Base-by-base conservation (phyloP, 1,284 basidiomycete genomes). In the Pseudozyma pruni region DNA sequence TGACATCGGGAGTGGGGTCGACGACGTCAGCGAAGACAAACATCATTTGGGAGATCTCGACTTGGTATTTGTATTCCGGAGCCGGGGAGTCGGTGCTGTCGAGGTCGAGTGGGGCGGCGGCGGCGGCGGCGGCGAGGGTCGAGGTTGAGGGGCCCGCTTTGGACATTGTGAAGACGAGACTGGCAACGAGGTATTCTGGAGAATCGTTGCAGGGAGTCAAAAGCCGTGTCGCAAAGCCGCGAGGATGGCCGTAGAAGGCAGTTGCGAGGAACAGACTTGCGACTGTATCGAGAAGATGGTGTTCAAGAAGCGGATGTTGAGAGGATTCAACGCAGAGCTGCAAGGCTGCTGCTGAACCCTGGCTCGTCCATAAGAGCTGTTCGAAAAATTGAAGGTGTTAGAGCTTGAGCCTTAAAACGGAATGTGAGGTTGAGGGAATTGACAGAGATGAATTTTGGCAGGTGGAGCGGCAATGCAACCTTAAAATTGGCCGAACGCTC, bases 11-110 rank as follows among this genome's bases (percentile, higher is more conserved):
- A 52, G 90, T 88, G 0, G 94, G 92, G 62, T 96, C 92, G 78
- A 93, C 91, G 0, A 96, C 91, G 83, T 95, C 93, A 4, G 93
- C 94, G 82, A 96, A 96, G 40, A 98, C 94, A 79, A 95, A 97
- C 90, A 96, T 93, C 90, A 91, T 92, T 81, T 91, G 91, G 2
- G 90, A 88, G 27, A 93, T 93, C 82, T 93, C 91, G 32, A 80
- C 73, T 23, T 73, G 70, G 56, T 81, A 81, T 7, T 61, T 60
- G 53, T 81, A 81, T 22, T 64, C 75, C 14, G 66, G 58, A 2
- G 43, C 40, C 34, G 60, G 53, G 2, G 45, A 43, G 31, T 58
- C 67, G 39, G 34, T 19, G 17, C 19, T 16, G 19, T 59, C 56
- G 27, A 31, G 4, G 20, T 66, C 63, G n/a, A n/a, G n/a, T n/a